Percentiles rank a stretch among this genome's conserved stretches.
Conservation (phyloP, 2,329 filamentous ascomycete genomes). For the Clarireedia homoeocarpa region DNA sequence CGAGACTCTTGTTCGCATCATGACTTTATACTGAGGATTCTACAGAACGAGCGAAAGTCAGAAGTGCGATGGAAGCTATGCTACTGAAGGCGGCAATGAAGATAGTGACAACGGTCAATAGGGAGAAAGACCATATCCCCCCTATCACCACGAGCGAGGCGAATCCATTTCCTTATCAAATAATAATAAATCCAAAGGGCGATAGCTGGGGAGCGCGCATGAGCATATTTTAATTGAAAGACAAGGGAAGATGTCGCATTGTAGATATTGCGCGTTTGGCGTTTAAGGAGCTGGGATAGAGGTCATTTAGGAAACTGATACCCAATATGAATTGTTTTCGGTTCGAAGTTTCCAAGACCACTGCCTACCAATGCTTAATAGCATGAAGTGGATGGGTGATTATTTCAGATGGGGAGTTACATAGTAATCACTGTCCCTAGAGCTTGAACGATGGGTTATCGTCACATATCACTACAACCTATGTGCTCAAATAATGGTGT, state of each 20-base stretch:
- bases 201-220: constrained; percentile 74
- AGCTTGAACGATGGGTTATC: too few species aligned
- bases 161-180: constrained; percentile 94
- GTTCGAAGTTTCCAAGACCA: neutral
- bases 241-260: constrained; percentile 1
- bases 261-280: constrained; percentile 6
- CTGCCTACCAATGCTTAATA: neutral
- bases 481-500: too few species aligned
- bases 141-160: constrained; percentile 87
- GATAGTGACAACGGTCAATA: constrained; percentile 79
- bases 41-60: constrained; percentile 77
- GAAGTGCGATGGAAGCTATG: constrained; percentile 83
- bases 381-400: neutral
- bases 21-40: neutral
- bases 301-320: constrained; percentile 21
- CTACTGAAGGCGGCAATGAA: constrained; percentile 83
- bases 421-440: too few species aligned
- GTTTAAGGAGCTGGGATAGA: constrained; percentile 16
- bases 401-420: neutral
- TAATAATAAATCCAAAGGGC: constrained; percentile 76
- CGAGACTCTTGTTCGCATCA: neutral
- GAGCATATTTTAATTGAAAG: constrained; percentile 42
- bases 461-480: too few species aligned
- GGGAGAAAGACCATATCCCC: constrained; percentile 91
- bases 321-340: constrained; percentile 20